Conservation (phyloP, 495 filamentous ascomycete species). For the Neurospora discreta region DNA sequence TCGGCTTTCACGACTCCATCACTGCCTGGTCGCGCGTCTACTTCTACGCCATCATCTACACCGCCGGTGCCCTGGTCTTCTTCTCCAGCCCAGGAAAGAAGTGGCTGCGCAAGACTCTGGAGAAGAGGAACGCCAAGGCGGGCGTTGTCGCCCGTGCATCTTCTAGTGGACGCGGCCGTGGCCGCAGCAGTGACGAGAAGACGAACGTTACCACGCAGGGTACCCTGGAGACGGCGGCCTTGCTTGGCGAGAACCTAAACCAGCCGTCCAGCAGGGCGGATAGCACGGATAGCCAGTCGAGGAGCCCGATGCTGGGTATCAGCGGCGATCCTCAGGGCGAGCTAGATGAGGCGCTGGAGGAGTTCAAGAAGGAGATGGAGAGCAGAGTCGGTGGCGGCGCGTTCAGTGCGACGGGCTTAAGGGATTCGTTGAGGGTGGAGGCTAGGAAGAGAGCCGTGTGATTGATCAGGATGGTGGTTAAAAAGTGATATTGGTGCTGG, state of each 20-base stretch:
- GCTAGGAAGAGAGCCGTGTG: neutral
- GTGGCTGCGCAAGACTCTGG: constrained; percentile 46
- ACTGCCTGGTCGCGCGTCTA: constrained; percentile 76
- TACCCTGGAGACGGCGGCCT: neutral
- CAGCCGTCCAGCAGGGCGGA: constrained; percentile 18
- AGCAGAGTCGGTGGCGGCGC: constrained; percentile 32
- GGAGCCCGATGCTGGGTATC: constrained; percentile 61
- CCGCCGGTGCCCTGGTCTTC: constrained; percentile 52
- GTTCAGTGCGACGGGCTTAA: neutral
- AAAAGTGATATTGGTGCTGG: neutral
- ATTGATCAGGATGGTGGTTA: neutral
- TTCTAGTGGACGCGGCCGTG: neutral
- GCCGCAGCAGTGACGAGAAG: neutral
- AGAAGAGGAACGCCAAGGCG: constrained; percentile 39
- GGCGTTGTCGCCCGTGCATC: constrained; percentile 9
- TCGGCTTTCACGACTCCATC: constrained; percentile 55
- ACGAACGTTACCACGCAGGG: neutral
- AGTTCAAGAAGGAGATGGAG: constrained; percentile 55
- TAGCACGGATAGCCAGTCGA: constrained; percentile 27
- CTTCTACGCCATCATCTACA: constrained; percentile 70
- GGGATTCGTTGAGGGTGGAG: neutral
- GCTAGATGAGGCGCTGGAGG: constrained; percentile 65
- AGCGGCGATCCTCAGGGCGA: constrained; percentile 66
- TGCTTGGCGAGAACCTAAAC: constrained; percentile 1
- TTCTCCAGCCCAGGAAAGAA: constrained; percentile 69